A percentile compares a stretch with the other conserved stretches of the same genome.
These are phyloP conservation scores for Saitozyma sp. DNA, from an alignment of 768 basidiomycete genomes.

Conservation along the genomic window DNA sequence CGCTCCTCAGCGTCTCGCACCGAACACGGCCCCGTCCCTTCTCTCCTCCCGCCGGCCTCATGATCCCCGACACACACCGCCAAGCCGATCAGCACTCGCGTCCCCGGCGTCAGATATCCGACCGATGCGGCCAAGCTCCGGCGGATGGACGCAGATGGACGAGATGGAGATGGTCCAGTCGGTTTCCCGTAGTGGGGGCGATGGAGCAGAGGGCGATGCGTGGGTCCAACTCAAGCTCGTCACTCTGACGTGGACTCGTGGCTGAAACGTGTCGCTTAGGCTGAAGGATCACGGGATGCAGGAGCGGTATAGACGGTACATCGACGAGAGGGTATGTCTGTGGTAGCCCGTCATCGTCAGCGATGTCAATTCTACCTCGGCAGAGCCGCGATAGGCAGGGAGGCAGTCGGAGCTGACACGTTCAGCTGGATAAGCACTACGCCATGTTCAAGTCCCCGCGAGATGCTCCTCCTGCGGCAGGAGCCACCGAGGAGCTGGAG, in stretches of 20 bases:
- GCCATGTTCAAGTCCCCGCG: constrained; percentile 18
- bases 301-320: constrained; percentile 42
- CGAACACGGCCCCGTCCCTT: too few relatives aligned
- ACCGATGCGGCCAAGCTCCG: constrained; percentile 8
- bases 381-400: not conserved
- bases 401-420: not conserved
- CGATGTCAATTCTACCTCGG: not conserved
- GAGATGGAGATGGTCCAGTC: constrained; percentile 49
- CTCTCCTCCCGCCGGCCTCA: too few relatives aligned
- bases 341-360: not conserved
- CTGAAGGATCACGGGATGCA: constrained; percentile 45
- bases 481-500: constrained; percentile 36
- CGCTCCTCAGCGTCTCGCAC: too few relatives aligned
- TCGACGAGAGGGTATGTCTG: constrained; percentile 43
- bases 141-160: constrained; percentile 2
- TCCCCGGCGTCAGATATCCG: constrained; percentile 28
- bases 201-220: constrained; percentile 51
- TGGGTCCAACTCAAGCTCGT: constrained; percentile 21
- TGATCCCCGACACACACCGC: too few relatives aligned
- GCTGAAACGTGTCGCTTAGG: constrained; percentile 22
- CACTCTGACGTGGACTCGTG: not conserved
- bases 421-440: constrained; percentile 42
- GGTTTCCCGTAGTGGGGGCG: constrained; percentile 48
- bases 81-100: constrained; percentile 12
- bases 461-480: constrained; percentile 20